These are phyloP conservation scores for Vigna nakashimae DNA, from an alignment of 306 rosid species.

Conservation along the genomic window DNA sequence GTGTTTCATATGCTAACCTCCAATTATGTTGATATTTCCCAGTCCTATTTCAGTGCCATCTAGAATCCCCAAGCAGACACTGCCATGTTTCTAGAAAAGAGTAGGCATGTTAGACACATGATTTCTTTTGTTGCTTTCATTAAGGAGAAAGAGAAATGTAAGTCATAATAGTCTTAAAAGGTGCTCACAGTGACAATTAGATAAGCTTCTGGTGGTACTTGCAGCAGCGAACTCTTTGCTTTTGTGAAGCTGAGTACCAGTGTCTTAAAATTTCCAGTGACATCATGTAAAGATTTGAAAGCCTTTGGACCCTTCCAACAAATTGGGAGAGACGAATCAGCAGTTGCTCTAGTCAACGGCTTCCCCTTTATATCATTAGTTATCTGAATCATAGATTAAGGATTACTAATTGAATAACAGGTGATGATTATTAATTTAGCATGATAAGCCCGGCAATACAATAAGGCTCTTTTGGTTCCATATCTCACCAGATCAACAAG, in stretches of 20 bases:
- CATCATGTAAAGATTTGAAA: conserved; percentile 62
- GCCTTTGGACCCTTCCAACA: conserved; percentile 86
- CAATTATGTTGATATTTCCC: conserved; percentile 62
- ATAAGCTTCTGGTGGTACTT: conserved; percentile 66
- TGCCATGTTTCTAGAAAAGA: conserved; percentile 58
- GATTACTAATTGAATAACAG: conserved; percentile 2
- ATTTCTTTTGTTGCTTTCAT: conserved; percentile 1
- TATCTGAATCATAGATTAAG: conserved; percentile 54
- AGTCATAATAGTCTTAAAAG: neutral
- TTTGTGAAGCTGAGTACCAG: conserved; percentile 57
- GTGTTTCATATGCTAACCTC: conserved; percentile 57
- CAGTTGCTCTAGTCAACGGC: conserved; percentile 51
- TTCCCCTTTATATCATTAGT: conserved; percentile 60
- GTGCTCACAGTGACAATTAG: conserved; percentile 68
- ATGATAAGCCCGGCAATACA: neutral
- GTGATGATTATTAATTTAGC: neutral
- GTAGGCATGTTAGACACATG: conserved; percentile 28
- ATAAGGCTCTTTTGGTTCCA: neutral
- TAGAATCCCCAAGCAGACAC: conserved; percentile 83
- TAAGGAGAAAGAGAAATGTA: neutral
- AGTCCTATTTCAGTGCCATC: conserved; percentile 57
- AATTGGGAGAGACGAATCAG: conserved; percentile 60
- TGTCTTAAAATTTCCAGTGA: conserved; percentile 59
- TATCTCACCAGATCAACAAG: conserved; percentile 63
- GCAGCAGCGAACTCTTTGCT: conserved; percentile 51